These are phyloP conservation scores for Podosphaera fusca DNA, from an alignment of 2,329 filamentous ascomycete species.

Conservation along the genomic window DNA sequence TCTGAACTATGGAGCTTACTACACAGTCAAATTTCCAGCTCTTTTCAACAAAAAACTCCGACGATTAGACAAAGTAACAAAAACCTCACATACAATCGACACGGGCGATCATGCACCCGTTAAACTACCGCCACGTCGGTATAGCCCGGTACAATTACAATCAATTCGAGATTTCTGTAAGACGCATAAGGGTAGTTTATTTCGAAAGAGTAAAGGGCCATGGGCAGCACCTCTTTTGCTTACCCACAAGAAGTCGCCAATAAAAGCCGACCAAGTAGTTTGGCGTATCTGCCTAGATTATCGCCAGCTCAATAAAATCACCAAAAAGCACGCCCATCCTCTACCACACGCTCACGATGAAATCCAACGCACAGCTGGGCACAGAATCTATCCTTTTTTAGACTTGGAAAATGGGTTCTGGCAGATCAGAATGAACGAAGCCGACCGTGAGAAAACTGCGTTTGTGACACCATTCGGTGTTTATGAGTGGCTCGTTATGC, in stretches of 20 bases:
- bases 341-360: neutral
- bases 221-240: too few species aligned
- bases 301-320: neutral
- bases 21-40: too few species aligned
- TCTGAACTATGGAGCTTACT: too few species aligned
- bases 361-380: neutral
- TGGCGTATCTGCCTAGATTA: too few species aligned
- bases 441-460: neutral
- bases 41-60: too few species aligned
- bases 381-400: neutral
- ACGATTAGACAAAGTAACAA: too few species aligned
- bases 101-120: too few species aligned
- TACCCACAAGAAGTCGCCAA: too few species aligned
- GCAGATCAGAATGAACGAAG: neutral
- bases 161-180: neutral
- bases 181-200: neutral
- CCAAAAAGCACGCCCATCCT: neutral
- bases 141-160: neutral
- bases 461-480: conserved; percentile 1
- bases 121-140: too few species aligned
- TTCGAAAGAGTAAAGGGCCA: neutral
- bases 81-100: too few species aligned
- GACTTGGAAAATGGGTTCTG: neutral
- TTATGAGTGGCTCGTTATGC: neutral
- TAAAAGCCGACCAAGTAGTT: too few species aligned